Evolutionary conservation across 2,329 filamentous ascomycete species (phyloP).

Genomic region (Cordyceps tenuipes): DNA sequence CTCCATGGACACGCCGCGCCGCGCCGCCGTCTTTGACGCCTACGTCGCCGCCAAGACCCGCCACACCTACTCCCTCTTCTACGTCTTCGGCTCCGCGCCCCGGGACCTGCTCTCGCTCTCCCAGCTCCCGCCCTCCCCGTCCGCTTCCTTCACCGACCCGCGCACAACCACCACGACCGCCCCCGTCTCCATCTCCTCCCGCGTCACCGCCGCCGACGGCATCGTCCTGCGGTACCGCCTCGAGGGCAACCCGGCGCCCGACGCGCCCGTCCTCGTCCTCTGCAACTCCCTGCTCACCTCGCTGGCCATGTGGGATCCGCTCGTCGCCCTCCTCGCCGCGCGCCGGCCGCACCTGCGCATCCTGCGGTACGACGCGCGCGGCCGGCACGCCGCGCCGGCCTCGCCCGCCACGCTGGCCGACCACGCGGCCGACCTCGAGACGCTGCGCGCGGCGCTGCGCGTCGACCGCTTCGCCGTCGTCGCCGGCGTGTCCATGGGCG

Average conservation of each 20-base stretch:
- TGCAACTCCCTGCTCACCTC: slow-evolving; percentile 74
- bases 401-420: slow-evolving; percentile 52
- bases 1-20: slow-evolving; percentile 54
- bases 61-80: slow-evolving; percentile 63
- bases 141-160: slow-evolving; percentile 47
- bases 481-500: slow-evolving; percentile 73
- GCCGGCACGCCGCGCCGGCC: slow-evolving; percentile 45
- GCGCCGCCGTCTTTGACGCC: slow-evolving; percentile 48
- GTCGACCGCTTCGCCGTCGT: slow-evolving; percentile 58
- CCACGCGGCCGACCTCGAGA: slow-evolving; percentile 56
- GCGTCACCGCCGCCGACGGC: slow-evolving; percentile 59
- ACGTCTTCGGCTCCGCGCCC: slow-evolving; percentile 69
- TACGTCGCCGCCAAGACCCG: slow-evolving; percentile 49
- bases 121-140: slow-evolving; percentile 31
- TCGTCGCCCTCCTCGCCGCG: slow-evolving; percentile 54
- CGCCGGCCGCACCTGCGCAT: slow-evolving; percentile 60
- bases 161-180: slow-evolving; percentile 45
- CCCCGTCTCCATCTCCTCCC: slow-evolving; percentile 54
- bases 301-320: slow-evolving; percentile 71
- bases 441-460: slow-evolving; percentile 60
- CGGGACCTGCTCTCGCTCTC: slow-evolving; percentile 56
- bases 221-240: slow-evolving; percentile 64
- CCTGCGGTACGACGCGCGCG: slow-evolving; percentile 70
- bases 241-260: slow-evolving; percentile 59
- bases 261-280: slow-evolving; percentile 66